Conservation (phyloP, 306 rosid genomes). For the Leucaena leucocephala region DNA sequence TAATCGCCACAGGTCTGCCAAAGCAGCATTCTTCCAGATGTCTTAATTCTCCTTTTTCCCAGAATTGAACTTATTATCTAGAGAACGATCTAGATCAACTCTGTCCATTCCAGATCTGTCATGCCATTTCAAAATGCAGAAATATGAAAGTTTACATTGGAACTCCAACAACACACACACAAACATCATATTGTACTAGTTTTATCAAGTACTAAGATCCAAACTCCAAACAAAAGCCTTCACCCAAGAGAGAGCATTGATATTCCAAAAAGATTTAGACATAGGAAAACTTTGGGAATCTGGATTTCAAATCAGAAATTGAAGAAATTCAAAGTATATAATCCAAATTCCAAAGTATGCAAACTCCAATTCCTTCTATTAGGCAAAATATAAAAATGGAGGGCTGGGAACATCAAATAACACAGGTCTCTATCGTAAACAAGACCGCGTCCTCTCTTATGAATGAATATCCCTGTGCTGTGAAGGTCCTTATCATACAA, state of each 20-base stretch:
- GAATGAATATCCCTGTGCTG: not conserved
- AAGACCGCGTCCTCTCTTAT: not conserved
- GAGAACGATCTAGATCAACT: not conserved
- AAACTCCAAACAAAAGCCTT: not conserved
- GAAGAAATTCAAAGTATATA: not conserved
- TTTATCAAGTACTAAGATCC: not conserved
- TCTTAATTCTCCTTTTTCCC: not conserved
- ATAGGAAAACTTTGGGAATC: not conserved
- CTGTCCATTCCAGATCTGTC: not conserved
- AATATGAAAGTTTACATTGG: not conserved
- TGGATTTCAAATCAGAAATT: not conserved
- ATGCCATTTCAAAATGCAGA: not conserved
- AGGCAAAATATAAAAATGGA: not conserved
- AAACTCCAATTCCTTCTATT: not conserved
- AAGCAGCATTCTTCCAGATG: not conserved
- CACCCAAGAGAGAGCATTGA: not conserved
- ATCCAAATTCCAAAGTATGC: not conserved
- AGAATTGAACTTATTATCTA: not conserved
- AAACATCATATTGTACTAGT: not conserved
- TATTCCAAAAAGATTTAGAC: not conserved
- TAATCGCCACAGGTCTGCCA: not conserved
- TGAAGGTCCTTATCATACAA: not conserved
- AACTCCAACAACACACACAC: not conserved
- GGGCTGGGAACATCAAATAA: not conserved
- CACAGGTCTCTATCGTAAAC: not conserved